A percentile compares a stretch with the other conserved stretches of the same genome.
phyloP scores from a whole-genome alignment of 805 yeast genomes.

The Saccharomyces jurei region DNA sequence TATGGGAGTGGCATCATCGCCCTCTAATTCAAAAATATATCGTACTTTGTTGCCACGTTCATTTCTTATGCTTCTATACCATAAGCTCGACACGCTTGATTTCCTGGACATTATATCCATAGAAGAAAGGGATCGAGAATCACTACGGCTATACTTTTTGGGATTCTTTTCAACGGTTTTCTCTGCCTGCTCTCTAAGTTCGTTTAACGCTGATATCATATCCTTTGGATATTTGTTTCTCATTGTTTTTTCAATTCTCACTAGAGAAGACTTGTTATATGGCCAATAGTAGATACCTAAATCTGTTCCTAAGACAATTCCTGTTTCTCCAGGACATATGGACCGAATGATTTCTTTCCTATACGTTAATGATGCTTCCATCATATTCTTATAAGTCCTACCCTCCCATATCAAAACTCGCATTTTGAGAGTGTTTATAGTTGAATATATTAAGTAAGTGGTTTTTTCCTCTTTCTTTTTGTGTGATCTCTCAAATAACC shows the following conservation, averaged over 20 bases:
- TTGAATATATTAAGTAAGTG: conserved; percentile 17
- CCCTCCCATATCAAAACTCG: conserved; percentile 26
- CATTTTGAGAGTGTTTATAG: conserved; percentile 12
- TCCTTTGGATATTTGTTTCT: conserved; percentile 18
- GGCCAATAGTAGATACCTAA: conserved; percentile 21
- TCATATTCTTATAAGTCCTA: conserved; percentile 18
- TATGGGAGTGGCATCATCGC: conserved; percentile 3
- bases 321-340: conserved; percentile 8
- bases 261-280: conserved; percentile 7
- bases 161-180: not conserved
- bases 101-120: conserved; percentile 10
- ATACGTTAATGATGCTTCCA: conserved; percentile 16
- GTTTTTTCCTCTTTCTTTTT: conserved; percentile 5
- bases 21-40: conserved; percentile 12
- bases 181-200: conserved; percentile 5
- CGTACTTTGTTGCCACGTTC: conserved; percentile 2
- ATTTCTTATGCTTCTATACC: conserved; percentile 8
- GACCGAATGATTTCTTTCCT: conserved; percentile 17
- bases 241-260: conserved; percentile 16
- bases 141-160: conserved; percentile 3
- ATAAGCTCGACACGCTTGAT: conserved; percentile 15
- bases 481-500: conserved; percentile 15
- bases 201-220: conserved; percentile 12
- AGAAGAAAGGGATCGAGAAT: conserved; percentile 7
- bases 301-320: conserved; percentile 19